Base-by-base conservation (phyloP, 768 basidiomycete species). In the Mycena rebaudengoi region DNA sequence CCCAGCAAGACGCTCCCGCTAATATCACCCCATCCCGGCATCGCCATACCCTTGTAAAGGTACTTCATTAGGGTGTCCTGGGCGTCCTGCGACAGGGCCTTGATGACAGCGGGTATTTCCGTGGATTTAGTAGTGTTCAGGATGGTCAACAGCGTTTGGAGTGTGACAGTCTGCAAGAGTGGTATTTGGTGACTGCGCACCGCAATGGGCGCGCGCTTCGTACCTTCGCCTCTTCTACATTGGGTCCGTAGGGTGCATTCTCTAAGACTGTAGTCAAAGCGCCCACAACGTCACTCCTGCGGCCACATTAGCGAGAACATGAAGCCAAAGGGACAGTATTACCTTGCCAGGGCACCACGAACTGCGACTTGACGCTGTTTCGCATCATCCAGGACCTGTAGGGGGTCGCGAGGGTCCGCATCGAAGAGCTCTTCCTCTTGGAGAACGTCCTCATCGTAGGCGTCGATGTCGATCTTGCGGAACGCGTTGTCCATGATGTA, bases 31-130 rank as follows among this genome's bases (percentile, higher is more conserved):
- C 83, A 85, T 18, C 84, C 85, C 23, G 85, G 84, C 81, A 86
- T 82, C 3, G 79, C 84, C 96, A 98, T 98, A 16, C 94, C 96
- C 80, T 99, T 99, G 86, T 98, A 99, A 16, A 99, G 81, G 73
- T 97, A 99, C 75, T 96, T 97, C 97, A 98, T 99, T 55, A 98
- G 84, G 30, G 90, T 92, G 72, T 98, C 97, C 71, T 96, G 94
- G 43, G 85, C 79, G 51, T 93, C 91, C 68, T 85, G 85, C 3
- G 89, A 85, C 29, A 98, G 83, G 0, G 83, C 75, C 71, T 89
- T 91, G 74, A 98, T 84, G 50, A 92, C 87, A 25, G 79, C 79
- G 3, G 91, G 83, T 65, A 98, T 94, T 65, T 98, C 96, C 2
- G 93, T 85, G 6, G 95, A 81, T 75, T 97, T 95, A 13, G 96